phyloP scores from a whole-genome alignment of 2,329 filamentous ascomycete species.

The Diplocarpon rosae region DNA sequence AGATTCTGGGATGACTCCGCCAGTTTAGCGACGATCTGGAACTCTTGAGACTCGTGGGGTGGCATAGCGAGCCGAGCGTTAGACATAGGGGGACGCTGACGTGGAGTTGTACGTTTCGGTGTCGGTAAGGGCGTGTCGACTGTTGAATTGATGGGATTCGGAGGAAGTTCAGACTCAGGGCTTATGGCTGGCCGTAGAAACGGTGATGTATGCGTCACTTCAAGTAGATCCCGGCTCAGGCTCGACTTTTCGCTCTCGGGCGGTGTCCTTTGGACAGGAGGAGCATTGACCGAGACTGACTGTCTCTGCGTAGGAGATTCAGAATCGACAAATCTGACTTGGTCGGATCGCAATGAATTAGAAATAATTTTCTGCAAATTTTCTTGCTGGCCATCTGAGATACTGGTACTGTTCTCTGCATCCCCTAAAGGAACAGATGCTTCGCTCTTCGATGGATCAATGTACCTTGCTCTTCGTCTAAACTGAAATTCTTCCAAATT shows the following conservation, averaged over 20 bases:
- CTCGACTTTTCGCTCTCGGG: background rate
- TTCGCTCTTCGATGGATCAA: background rate
- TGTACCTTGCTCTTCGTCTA: constrained; percentile 12
- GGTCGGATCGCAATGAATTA: no score
- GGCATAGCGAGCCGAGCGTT: background rate
- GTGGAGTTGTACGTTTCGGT: background rate
- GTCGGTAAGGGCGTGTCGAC: background rate
- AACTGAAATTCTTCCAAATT: constrained; percentile 24
- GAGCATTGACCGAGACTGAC: background rate
- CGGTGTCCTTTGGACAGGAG: background rate
- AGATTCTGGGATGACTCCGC: constrained; percentile 1
- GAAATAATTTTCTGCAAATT: no score
- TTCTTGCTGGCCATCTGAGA: no score
- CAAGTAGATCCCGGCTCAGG: background rate
- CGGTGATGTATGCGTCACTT: background rate
- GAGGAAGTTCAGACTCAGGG: background rate
- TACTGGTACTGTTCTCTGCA: no score
- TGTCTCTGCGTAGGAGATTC: background rate
- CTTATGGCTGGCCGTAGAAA: background rate
- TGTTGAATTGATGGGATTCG: background rate
- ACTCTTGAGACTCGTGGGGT: background rate
- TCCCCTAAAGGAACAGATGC: no score
- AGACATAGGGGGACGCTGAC: no score
- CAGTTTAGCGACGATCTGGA: background rate
- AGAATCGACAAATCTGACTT: background rate